A percentile compares a stretch with the other conserved stretches of the same genome.
Conservation (phyloP, 2,329 filamentous ascomycete genomes). For the Ophiosphaerella korrae region DNA sequence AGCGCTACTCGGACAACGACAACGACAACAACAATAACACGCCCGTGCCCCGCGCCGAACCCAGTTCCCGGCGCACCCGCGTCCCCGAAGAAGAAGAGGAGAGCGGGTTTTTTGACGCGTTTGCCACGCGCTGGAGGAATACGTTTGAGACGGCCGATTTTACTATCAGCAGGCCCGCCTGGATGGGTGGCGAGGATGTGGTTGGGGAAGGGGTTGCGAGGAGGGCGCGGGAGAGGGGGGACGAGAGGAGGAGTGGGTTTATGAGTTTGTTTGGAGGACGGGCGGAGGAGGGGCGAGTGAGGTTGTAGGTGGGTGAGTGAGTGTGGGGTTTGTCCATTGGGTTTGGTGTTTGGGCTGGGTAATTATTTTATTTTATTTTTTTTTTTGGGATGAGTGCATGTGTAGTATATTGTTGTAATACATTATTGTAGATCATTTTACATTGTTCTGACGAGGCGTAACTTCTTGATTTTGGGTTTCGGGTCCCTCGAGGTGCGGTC, state of each 20-base stretch:
- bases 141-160: constrained; percentile 76
- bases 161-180: constrained; percentile 69
- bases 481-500: too few relatives aligned
- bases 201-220: constrained; percentile 4
- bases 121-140: constrained; percentile 86
- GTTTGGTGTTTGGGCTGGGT: background rate
- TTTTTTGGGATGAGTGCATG: too few relatives aligned
- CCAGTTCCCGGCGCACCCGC: constrained; percentile 12
- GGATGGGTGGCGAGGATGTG: constrained; percentile 68
- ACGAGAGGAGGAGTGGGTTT: constrained; percentile 25
- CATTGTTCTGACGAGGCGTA: too few relatives aligned
- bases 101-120: constrained; percentile 81
- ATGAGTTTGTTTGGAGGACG: constrained; percentile 42
- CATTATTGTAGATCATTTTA: too few relatives aligned
- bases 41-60: too few relatives aligned
- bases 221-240: constrained; percentile 4
- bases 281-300: constrained; percentile 39
- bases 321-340: too few relatives aligned
- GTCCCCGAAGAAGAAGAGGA: constrained; percentile 65
- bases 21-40: too few relatives aligned
- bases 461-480: too few relatives aligned
- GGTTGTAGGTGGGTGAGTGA: constrained; percentile 25
- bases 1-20: too few relatives aligned
- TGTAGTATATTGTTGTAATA: too few relatives aligned
- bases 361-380: background rate